phyloP scores from a whole-genome alignment of 2,329 filamentous ascomycete genomes.

The Magnaporthales sp. region DNA sequence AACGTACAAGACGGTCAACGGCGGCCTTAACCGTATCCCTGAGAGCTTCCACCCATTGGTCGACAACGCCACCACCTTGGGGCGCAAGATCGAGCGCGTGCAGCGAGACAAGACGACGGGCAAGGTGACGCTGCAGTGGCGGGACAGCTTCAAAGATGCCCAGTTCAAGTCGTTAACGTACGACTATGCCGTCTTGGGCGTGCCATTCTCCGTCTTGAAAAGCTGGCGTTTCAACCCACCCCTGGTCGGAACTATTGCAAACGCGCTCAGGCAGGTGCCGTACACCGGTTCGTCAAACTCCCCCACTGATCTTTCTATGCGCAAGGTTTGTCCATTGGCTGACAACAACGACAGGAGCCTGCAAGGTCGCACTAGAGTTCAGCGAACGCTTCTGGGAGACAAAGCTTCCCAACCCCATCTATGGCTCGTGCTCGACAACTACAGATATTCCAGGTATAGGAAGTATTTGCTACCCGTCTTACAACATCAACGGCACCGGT shows the following conservation, averaged over 20 bases:
- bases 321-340: not conserved
- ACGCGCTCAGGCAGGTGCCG: constrained; percentile 36
- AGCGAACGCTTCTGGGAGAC: constrained; percentile 53
- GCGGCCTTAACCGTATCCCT: constrained; percentile 45
- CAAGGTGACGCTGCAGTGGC: constrained; percentile 52
- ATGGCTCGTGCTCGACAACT: constrained; percentile 50
- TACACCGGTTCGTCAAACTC: constrained; percentile 26
- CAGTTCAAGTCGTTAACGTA: constrained; percentile 40
- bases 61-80: constrained; percentile 43
- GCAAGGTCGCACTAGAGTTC: constrained; percentile 60
- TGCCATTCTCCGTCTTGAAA: constrained; percentile 56
- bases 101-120: constrained; percentile 38
- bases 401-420: constrained; percentile 39
- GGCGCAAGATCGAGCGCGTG: constrained; percentile 48
- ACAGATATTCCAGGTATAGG: constrained; percentile 54
- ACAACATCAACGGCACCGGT: constrained; percentile 54
- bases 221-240: constrained; percentile 43
- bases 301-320: no score
- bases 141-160: constrained; percentile 28
- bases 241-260: constrained; percentile 30
- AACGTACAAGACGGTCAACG: constrained; percentile 56
- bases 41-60: constrained; percentile 54
- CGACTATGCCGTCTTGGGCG: constrained; percentile 59
- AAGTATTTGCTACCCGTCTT: constrained; percentile 57
- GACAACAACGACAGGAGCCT: constrained; percentile 14